phyloP scores from a whole-genome alignment of 352 stramenopile genomes.

The Thraustochytrium sp. region DNA sequence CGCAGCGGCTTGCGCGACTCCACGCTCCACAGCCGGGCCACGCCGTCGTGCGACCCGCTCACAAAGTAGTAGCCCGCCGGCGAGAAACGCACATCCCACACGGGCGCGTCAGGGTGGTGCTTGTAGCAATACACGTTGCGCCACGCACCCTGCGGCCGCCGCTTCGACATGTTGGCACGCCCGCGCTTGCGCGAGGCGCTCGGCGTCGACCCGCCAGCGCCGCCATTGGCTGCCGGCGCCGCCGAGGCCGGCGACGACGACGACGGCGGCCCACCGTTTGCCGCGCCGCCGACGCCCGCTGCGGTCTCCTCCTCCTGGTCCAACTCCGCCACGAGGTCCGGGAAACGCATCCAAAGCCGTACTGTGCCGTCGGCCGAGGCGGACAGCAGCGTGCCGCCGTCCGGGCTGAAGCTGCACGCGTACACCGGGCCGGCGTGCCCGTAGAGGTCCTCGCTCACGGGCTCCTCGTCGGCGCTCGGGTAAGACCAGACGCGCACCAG shows the following conservation, averaged over 20 bases:
- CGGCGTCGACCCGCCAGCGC: neutral
- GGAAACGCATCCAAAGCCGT: conserved; percentile 28
- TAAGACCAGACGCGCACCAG: conserved; percentile 22
- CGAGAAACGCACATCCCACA: conserved; percentile 84
- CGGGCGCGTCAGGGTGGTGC: conserved; percentile 54
- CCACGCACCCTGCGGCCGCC: neutral
- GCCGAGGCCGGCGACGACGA: neutral
- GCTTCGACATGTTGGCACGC: neutral
- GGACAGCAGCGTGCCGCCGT: conserved; percentile 2
- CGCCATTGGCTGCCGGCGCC: neutral
- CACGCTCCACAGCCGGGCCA: conserved; percentile 83
- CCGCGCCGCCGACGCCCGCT: neutral
- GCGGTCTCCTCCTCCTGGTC: neutral
- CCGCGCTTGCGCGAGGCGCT: neutral
- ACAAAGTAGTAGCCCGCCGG: conserved; percentile 89
- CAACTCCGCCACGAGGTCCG: neutral
- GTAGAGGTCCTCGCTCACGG: conserved; percentile 10
- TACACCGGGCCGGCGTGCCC: conserved; percentile 31
- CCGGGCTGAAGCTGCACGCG: conserved; percentile 33
- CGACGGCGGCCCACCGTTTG: neutral
- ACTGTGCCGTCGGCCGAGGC: conserved; percentile 24
- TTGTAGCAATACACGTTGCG: neutral
- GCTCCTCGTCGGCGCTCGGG: neutral
- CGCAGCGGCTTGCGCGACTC: conserved; percentile 80
- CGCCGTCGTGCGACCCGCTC: conserved; percentile 84